Conservation (phyloP, 768 basidiomycete genomes). For the Pisolithus sp. region DNA sequence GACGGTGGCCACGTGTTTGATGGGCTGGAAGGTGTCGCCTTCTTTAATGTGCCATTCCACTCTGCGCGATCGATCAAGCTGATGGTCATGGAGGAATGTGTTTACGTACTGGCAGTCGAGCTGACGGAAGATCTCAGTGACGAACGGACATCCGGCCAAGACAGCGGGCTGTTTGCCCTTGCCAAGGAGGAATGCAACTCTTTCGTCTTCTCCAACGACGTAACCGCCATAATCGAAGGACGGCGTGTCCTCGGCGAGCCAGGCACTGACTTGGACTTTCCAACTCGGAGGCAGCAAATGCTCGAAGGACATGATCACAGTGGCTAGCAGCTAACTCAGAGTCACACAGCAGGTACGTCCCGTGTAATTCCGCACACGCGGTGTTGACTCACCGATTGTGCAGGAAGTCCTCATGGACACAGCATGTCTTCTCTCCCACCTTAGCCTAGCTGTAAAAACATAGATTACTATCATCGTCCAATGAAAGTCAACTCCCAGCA, state of each 20-base stretch:
- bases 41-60: constrained; percentile 93
- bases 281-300: constrained; percentile 92
- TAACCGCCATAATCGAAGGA: constrained; percentile 96
- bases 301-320: constrained; percentile 25
- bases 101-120: constrained; percentile 83
- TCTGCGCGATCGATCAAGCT: constrained; percentile 33
- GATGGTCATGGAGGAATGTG: not conserved
- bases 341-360: not conserved
- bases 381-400: too few relatives aligned
- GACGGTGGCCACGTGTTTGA: constrained; percentile 86
- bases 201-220: constrained; percentile 85
- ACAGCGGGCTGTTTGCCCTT: constrained; percentile 77
- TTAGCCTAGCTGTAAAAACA: not conserved
- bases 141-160: constrained; percentile 92
- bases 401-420: not conserved
- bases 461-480: not conserved
- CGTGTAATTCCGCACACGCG: not conserved
- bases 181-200: constrained; percentile 84
- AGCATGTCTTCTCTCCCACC: not conserved
- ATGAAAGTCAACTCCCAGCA: not conserved
- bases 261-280: constrained; percentile 72
- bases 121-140: constrained; percentile 85
- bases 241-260: constrained; percentile 92
- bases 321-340: not conserved
- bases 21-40: constrained; percentile 72